Evolutionary conservation across 345 rosid species (phyloP), one percentile per base, ranked within the genome.

Genomic region (Turnera subulata): DNA sequence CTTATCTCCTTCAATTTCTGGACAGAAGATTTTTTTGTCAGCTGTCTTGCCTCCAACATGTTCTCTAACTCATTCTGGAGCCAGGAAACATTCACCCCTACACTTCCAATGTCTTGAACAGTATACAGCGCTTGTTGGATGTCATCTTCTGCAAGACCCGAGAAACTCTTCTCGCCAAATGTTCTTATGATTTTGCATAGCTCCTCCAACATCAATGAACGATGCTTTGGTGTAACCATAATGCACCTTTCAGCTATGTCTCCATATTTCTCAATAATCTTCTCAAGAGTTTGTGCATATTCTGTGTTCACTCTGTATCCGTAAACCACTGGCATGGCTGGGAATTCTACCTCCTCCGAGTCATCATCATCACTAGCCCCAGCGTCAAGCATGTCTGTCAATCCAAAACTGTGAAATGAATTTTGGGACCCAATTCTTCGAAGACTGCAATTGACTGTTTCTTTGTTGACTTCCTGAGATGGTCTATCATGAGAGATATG

Each of bases 51-150:
- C 19, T 62, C 52, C 23, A 40, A 22, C 2, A 62, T 44, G 11
- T 42, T 21, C 15, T 62, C 38, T 21, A 62, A 32, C 56, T 49
- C 50, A 23, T 23, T 11, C 35, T 46, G 49, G 0, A 61, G 49
- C 65, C 59, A 62, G 37, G 44, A 21, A 19, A 62, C 59, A 21
- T 53, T 15, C 59, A 62, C 12, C 18, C 53, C 46, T 9, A 22
- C 25, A 26, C 12, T 24, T 23, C 52, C 18, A n/a, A 53, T 37
- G 43, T 62, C 59, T 20, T 7, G 15, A 10, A 62, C 52, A 29
- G 11, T 8, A 38, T 22, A 12, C 19, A 53, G 52, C 13, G 52
- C 44, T 12, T 21, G 32, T 45, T 43, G 16, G 15, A 62, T 43
- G 13, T 44, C 59, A 15, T 4, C 11, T 22, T 19, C n/a, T 1